Conservation (phyloP, 176 grass and related monocot genomes). For the Melocanna baccifera region DNA sequence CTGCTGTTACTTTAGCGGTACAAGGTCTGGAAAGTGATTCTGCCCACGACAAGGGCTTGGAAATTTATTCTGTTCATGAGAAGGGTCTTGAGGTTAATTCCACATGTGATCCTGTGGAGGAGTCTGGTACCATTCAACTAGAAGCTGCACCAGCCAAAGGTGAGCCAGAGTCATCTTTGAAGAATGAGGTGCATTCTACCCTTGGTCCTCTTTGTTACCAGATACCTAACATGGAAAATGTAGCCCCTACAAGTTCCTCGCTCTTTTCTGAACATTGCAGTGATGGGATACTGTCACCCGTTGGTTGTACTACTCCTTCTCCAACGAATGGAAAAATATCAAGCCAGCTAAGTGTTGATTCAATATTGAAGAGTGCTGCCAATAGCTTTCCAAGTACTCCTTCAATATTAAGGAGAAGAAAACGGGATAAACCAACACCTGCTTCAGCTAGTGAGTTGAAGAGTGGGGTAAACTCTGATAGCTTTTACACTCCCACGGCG, state of each 20-base stretch:
- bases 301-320: slow-evolving; percentile 39
- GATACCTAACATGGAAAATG: slow-evolving; percentile 56
- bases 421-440: slow-evolving; percentile 52
- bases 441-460: slow-evolving; percentile 43
- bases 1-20: slow-evolving; percentile 30
- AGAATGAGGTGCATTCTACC: slow-evolving; percentile 33
- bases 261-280: slow-evolving; percentile 33
- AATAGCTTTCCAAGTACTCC: slow-evolving; percentile 71
- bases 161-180: slow-evolving; percentile 11
- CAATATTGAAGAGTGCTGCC: slow-evolving; percentile 76
- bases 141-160: slow-evolving; percentile 32
- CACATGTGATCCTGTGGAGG: slow-evolving; percentile 17
- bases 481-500: slow-evolving; percentile 46
- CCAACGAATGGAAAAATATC: slow-evolving; percentile 27
- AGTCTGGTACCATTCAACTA: slow-evolving; percentile 10
- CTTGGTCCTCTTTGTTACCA: slow-evolving; percentile 80
- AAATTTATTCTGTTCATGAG: slow-evolving; percentile 31
- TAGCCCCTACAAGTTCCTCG: slow-evolving; percentile 30
- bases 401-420: slow-evolving; percentile 88
- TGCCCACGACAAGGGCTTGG: slow-evolving; percentile 38
- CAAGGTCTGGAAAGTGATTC: slow-evolving; percentile 37
- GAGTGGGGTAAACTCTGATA: slow-evolving; percentile 38
- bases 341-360: slow-evolving; percentile 56
- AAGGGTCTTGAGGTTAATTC: slow-evolving; percentile 35
- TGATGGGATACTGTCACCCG: slow-evolving; percentile 16